Percentiles rank a stretch among this genome's conserved stretches.
Evolutionary conservation across 2,329 filamentous ascomycete genomes (phyloP).

Genomic region (Neofusicoccum laricinum): DNA sequence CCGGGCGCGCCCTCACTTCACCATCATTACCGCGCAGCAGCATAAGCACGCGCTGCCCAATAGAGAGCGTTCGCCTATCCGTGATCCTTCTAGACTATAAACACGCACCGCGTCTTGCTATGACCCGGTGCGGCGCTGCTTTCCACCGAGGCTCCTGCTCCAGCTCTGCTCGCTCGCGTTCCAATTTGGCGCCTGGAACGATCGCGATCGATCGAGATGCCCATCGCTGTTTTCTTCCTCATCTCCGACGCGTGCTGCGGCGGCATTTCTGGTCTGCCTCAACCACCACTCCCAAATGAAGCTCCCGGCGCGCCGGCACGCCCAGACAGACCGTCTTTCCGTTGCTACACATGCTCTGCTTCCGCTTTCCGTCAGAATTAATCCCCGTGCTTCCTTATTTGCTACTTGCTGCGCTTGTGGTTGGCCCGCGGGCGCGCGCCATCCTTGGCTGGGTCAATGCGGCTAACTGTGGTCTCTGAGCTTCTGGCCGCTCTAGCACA

Average conservation of each 20-base stretch:
- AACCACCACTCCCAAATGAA: constrained; percentile 1
- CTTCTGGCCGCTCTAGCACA: constrained; percentile 2
- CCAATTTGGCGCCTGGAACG: background rate
- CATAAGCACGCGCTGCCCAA: constrained; percentile 6
- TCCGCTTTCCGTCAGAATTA: background rate
- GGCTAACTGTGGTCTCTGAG: constrained; percentile 10
- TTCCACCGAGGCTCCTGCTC: constrained; percentile 3
- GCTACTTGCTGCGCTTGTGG: background rate
- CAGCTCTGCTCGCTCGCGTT: background rate
- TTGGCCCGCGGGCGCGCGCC: background rate
- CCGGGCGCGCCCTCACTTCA: background rate
- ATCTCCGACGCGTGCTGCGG: constrained; percentile 5
- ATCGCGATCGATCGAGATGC: constrained; percentile 13
- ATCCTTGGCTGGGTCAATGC: constrained; percentile 8
- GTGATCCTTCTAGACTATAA: background rate
- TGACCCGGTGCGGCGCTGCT: background rate
- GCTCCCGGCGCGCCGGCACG: background rate
- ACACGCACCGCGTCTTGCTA: background rate
- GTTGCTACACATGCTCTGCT: constrained; percentile 1
- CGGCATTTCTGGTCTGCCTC: background rate
- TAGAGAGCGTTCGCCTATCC: background rate
- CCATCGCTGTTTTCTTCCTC: background rate
- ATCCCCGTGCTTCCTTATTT: constrained; percentile 1
- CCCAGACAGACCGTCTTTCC: background rate
- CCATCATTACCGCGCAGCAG: background rate